Evolutionary conservation across 805 yeast genomes (phyloP), one percentile per base, ranked within the genome.

Genomic region (Nakazawaea siamensis): DNA sequence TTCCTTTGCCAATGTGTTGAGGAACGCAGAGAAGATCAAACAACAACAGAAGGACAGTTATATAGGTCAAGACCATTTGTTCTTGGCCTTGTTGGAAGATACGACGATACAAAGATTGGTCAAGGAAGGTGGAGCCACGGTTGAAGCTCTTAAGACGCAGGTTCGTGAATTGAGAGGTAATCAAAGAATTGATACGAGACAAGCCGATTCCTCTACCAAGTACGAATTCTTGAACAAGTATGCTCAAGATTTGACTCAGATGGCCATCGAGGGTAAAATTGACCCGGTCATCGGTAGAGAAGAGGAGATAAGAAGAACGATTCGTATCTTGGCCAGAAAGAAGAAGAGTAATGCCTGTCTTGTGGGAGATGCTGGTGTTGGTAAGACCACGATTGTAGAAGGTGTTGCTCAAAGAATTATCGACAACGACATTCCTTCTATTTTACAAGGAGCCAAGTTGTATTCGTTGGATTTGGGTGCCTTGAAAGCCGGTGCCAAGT

Each of bases 241-340:
- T 57, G 95, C 97, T 40, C 73, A 81, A 45, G 97, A 92, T 57
- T 72, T 92, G 68, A 92, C 98, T 1, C 94, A 85, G 49, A 77
- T 76, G 56, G 98, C 98, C 9, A 69, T 94, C 45, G 79, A 82
- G 53, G 98, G 98, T 53, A 86, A 84, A 55, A 76, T 92, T 40
- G 98, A 92, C 59, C 98, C 98, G 3, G 98, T 92, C 29, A 92
- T 92, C 54, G 98, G 98, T 38, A 82, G 98, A 64, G 98, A 92
- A 58, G 98, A 92, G 60, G 98, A 92, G 63, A 92, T 92, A 46
- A 75, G 97, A 62, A 73, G 97, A 46, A 85, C 95, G 21, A 90
- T 92, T 40, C 74, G 97, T 42, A 95, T 92, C 3, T 68, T 92
- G 41, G 88, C 98, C n/a, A 80, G 98, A 64, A 77, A 98, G 63